Evolutionary conservation across 2,329 filamentous ascomycete species (phyloP).

Genomic region (Claviceps arundinis): DNA sequence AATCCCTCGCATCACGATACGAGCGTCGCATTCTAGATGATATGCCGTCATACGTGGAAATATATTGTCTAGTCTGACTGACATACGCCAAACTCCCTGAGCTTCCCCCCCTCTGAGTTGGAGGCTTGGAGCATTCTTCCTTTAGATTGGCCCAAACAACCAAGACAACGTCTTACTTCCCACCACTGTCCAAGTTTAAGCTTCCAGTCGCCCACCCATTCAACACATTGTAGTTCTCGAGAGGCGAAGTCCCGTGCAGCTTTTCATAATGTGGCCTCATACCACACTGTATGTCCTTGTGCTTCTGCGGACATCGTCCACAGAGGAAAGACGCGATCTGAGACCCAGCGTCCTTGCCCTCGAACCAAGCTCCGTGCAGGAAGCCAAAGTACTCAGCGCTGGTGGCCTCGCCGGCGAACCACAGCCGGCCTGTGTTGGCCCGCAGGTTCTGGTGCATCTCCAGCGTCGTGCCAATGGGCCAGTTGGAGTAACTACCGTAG

Average conservation of each 20-base stretch:
- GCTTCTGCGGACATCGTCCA: constrained; percentile 8
- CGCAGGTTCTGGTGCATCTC: constrained; percentile 56
- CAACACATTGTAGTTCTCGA: constrained; percentile 17
- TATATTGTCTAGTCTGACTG: too few species aligned
- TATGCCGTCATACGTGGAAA: too few species aligned
- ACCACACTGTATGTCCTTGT: constrained; percentile 8
- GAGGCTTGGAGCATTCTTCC: too few species aligned
- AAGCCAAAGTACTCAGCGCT: constrained; percentile 53
- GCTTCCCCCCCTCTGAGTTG: too few species aligned
- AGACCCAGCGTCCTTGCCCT: constrained; percentile 36
- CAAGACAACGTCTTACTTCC: background rate
- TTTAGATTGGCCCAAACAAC: too few species aligned
- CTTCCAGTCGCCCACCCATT: constrained; percentile 27
- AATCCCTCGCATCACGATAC: too few species aligned
- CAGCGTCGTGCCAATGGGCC: constrained; percentile 49
- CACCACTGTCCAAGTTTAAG: constrained; percentile 9
- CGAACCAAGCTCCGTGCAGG: constrained; percentile 48
- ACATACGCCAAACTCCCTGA: too few species aligned
- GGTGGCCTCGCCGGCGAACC: constrained; percentile 53
- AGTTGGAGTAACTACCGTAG: constrained; percentile 54
- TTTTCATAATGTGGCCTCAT: constrained; percentile 10
- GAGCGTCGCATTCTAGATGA: too few species aligned
- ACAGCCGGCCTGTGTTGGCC: constrained; percentile 47
- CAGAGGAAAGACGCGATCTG: constrained; percentile 23
- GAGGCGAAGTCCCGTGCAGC: constrained; percentile 20